Conservation (phyloP, 495 filamentous ascomycete species). For the Pyrenula aspistea region DNA sequence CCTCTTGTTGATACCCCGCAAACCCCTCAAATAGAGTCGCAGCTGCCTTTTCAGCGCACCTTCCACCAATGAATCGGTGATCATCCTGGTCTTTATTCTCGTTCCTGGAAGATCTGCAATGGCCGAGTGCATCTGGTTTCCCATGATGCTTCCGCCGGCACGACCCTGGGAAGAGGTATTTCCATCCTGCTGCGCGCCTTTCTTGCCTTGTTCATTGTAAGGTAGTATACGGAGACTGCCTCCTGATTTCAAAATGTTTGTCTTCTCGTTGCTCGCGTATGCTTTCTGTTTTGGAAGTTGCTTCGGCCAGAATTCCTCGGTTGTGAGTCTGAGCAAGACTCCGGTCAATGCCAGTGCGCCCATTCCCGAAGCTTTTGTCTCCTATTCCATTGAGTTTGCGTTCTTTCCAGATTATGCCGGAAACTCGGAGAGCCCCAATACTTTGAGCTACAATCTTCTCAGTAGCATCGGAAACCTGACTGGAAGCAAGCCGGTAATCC, state of each 20-base stretch:
- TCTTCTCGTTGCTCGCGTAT: neutral
- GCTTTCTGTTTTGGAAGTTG: neutral
- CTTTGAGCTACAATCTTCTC: constrained; percentile 44
- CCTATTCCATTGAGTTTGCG: constrained; percentile 48
- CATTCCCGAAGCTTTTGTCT: constrained; percentile 38
- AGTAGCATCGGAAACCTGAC: constrained; percentile 33
- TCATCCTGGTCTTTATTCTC: neutral
- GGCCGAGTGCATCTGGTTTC: neutral
- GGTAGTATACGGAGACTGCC: neutral
- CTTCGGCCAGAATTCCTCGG: neutral
- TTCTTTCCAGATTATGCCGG: constrained; percentile 54
- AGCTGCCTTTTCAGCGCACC: neutral
- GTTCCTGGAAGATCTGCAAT: neutral
- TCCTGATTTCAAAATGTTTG: neutral
- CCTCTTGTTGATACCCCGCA: too few species aligned
- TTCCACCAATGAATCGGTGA: neutral
- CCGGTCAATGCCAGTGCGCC: constrained; percentile 23
- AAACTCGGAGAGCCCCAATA: constrained; percentile 35
- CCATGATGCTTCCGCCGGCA: neutral
- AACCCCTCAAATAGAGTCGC: neutral
- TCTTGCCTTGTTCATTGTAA: neutral
- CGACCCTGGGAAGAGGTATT: neutral
- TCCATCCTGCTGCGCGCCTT: neutral
- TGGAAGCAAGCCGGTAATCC: constrained; percentile 43
- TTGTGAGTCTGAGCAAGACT: constrained; percentile 2